Conservation (phyloP, 768 basidiomycete genomes). For the Tylopilus vinaceipallidus region DNA sequence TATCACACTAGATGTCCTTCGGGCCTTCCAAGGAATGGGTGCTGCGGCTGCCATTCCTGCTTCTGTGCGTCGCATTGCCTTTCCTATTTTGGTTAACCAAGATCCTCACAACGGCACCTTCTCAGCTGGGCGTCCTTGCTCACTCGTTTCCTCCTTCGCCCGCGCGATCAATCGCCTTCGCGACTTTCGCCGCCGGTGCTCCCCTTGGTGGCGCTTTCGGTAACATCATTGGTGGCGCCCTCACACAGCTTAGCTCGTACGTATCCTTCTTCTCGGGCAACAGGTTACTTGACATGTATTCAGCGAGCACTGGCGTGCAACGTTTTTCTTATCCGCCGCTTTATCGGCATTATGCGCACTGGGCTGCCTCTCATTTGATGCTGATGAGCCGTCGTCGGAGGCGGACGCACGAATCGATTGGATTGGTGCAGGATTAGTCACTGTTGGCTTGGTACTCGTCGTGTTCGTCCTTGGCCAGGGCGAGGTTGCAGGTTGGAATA, state of each 20-base stretch:
- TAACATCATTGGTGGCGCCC: conserved; percentile 63
- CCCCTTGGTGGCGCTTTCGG: conserved; percentile 80
- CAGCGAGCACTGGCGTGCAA: conserved; percentile 61
- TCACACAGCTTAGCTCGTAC: conserved; percentile 53
- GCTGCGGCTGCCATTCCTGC: conserved; percentile 75
- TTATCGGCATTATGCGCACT: conserved; percentile 51
- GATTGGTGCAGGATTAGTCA: conserved; percentile 68
- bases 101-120: background rate
- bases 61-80: conserved; percentile 48
- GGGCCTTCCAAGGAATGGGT: conserved; percentile 81
- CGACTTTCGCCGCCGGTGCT: conserved; percentile 82
- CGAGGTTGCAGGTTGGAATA: conserved; percentile 61
- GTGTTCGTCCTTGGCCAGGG: conserved; percentile 74
- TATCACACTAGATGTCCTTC: conserved; percentile 62
- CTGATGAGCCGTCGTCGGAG: conserved; percentile 44
- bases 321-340: conserved; percentile 59
- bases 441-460: conserved; percentile 64
- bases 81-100: background rate
- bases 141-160: conserved; percentile 68
- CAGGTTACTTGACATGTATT: background rate
- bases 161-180: conserved; percentile 73
- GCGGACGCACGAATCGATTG: conserved; percentile 62
- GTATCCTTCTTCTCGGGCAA: conserved; percentile 4
- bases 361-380: conserved; percentile 59
- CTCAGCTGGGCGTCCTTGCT: conserved; percentile 83